Evolutionary conservation across 2,329 filamentous ascomycete species (phyloP), one percentile per base, ranked within the genome.

Genomic region (Beauveria rudraprayagi): DNA sequence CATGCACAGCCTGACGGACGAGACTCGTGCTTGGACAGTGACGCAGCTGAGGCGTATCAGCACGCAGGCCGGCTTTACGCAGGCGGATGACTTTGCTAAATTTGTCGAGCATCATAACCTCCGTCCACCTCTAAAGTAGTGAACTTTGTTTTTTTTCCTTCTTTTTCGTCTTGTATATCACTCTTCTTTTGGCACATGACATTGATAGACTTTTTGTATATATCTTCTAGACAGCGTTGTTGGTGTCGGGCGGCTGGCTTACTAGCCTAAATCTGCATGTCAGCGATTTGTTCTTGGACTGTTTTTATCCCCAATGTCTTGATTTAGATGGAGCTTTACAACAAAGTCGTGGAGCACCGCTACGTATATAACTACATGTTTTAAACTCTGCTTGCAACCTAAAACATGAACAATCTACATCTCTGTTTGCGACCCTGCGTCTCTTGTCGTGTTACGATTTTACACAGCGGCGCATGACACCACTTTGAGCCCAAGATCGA

Each of bases 1-100:
- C 50, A 62, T 62, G 61, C 61, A 62, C 50, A 62, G 55, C 51
- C 51, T 62, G 17, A 58, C 55, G 34, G 61, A 62, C 14, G 61
- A 58, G 48, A 62, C 55, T 17, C 55, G 61, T 14, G 61, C 61
- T 9, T 62, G 61, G 61, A 59, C 55, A 5, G 61, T 62, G 11
- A 56, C 24, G 19, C 55, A 62, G 34, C 56, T 62, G 10, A 54
- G 40, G 50, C 56, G 48, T 28, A 60, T 62, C 22, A 58, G 61
- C 56, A 48, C 61, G 34, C 41, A 62, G 37, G 43, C 55, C 43
- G 61, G 61, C 37, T 52, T 62, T 34, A 59, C 55, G 19, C 55
- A 58, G 19, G 61, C 61, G 4, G 55, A 59, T 17, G 55, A 60
- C 26, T 62, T 62, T 62, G 61, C 61, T 44, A 62, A 58, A 19